Evolutionary conservation across 129 eudicot species (phyloP), one percentile per base, ranked within the genome.

Genomic region (Flaveria sonorensis): DNA sequence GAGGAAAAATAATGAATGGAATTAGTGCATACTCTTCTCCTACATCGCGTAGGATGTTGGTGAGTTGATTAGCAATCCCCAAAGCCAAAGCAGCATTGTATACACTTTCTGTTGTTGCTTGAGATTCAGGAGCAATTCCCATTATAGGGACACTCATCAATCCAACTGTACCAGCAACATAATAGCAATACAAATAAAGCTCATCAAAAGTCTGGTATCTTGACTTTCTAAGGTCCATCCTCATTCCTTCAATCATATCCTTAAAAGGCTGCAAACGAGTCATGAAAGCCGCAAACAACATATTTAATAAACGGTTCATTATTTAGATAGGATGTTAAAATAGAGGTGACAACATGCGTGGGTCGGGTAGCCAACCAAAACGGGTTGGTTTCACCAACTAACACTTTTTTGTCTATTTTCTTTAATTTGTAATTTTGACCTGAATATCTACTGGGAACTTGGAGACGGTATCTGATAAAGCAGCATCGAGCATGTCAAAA

Each of bases 241-340:
- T 82, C 99, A 95, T 95, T 72, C 99, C 99, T 69, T 95, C 99
- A 55, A 95, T 89, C 99, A 95, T 95, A 72, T 95, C 99, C 85
- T 89, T 95, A 74, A 95, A 95, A 59, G 99, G 99, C 99, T 95
- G 90, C 18, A 32, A 67, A 11, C 48, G n/a, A n/a, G n/a, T n/a
- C n/a, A n/a, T n/a, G n/a, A n/a, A n/a, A n/a, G n/a, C n/a, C n/a
- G n/a, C n/a, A n/a, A n/a, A n/a, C n/a, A n/a, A n/a, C n/a, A n/a
- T n/a, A n/a, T n/a, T n/a, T n/a, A n/a, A 77, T 30, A 70, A 26
- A 70, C 28, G 16, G 14, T 72, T 65, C 23, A 39, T 42, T 42
- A 52, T 40, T 4, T 3, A 64, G n/a, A n/a, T n/a, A n/a, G n/a
- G n/a, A n/a, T n/a, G n/a, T n/a, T n/a, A n/a, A n/a, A n/a, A n/a